Evolutionary conservation across 495 filamentous ascomycete genomes (phyloP), one percentile per base, ranked within the genome.

Genomic region (Hyaloscypha bicolor): DNA sequence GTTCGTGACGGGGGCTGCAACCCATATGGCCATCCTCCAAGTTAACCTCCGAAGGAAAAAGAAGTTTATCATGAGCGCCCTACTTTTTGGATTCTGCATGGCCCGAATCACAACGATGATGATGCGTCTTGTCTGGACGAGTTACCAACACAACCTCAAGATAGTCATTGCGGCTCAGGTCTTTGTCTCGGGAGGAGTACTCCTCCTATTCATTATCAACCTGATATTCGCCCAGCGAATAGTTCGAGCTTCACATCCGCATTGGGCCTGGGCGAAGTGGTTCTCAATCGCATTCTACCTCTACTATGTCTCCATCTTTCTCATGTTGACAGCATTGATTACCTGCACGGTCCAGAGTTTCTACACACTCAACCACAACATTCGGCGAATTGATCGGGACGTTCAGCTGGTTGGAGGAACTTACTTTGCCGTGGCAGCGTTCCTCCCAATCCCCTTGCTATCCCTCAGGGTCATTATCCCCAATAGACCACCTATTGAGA

Each of bases 121-220:
- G 11, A 78, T 94, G 72, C 88, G 93, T 25, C 91, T 82, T 55
- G 79, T 75, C 55, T 90, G 87, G 87, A 79, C 85, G 8, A 73
- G 72, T 30, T 67, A 82, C 60, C 80, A 77, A 4, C 62, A 22
- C 9, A 79, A 87, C 67, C 70, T 88, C 52, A 71, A 69, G 32
- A 63, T 94, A 3, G 88, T 83, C 9, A 91, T 97, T 58, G 88
- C 91, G 0, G 85, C 92, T 2, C 79, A 86, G 63, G 84, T 97
- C 71, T 88, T 96, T 68, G 87, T 94, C 31, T 82, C 86, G 12
- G 90, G 91, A 0, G 94, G 93, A 31, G 85, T 93, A 22, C 71
- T 96, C 30, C 71, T 97, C 8, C 77, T 96, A n/a, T 96, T 90
- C 76, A 77, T 97, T 64, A 76, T 92, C 73, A 95, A 97, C 75